Conservation (phyloP, 345 rosid species). For the Syzygium grande region DNA sequence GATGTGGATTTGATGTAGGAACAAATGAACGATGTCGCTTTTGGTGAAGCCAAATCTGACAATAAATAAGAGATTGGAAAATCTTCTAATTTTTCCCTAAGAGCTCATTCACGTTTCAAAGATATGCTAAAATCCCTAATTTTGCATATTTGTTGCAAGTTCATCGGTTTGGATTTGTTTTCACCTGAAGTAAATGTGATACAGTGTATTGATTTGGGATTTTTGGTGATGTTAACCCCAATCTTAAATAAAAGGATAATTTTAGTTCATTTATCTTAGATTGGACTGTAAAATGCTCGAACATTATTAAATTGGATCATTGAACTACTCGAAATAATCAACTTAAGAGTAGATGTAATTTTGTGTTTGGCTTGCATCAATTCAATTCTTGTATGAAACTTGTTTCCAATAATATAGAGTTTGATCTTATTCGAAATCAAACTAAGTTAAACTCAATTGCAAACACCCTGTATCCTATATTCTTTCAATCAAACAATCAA, state of each 20-base stretch:
- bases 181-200: neutral
- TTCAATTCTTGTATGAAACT: neutral
- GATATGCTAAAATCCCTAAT: neutral
- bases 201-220: rapidly evolving
- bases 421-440: neutral
- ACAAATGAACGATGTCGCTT: rapidly evolving
- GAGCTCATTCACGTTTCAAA: neutral
- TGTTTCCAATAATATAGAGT: neutral
- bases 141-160: neutral
- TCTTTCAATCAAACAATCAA: neutral
- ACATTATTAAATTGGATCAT: neutral
- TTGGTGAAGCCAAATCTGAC: neutral
- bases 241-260: neutral
- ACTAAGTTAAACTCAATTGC: neutral
- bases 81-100: neutral
- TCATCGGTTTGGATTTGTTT: neutral
- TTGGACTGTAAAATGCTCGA: neutral
- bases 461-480: neutral
- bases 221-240: neutral
- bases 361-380: neutral
- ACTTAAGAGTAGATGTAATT: neutral
- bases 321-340: neutral
- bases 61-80: neutral
- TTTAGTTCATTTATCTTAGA: neutral
- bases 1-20: neutral